Evolutionary conservation across 306 rosid genomes (phyloP).

Genomic region (Phaseolus lunatus): DNA sequence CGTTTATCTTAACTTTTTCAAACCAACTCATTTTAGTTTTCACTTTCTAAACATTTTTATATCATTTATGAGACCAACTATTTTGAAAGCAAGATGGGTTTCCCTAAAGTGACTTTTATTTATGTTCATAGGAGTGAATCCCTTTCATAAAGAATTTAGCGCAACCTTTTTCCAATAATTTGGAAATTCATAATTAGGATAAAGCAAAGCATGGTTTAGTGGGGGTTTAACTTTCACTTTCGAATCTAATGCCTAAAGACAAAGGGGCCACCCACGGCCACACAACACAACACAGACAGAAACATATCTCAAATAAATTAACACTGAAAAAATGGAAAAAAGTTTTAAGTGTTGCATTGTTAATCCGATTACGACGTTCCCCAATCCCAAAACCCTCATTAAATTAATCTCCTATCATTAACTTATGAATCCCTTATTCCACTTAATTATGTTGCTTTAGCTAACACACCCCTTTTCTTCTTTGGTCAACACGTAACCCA

Average conservation of each 20-base stretch:
- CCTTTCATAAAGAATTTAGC: constrained; percentile 20
- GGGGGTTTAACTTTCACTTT: constrained; percentile 69
- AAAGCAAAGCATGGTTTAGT: constrained; percentile 54
- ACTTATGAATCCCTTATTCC: neutral
- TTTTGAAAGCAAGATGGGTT: constrained; percentile 4
- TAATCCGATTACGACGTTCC: constrained; percentile 39
- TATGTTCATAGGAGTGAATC: constrained; percentile 3
- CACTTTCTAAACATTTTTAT: constrained; percentile 7
- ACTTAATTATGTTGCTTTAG: constrained; percentile 35
- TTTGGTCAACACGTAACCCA: constrained; percentile 28
- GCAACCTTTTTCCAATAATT: constrained; percentile 23
- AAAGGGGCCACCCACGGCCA: constrained; percentile 53
- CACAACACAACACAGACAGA: constrained; percentile 42
- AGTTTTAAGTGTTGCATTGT: constrained; percentile 33
- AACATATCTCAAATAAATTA: constrained; percentile 52
- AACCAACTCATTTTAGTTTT: constrained; percentile 1
- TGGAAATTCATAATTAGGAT: constrained; percentile 38
- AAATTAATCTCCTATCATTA: constrained; percentile 20
- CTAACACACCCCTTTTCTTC: constrained; percentile 16
- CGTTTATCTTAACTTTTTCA: neutral
- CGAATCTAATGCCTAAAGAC: constrained; percentile 62
- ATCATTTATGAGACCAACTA: neutral
- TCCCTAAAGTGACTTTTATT: constrained; percentile 35
- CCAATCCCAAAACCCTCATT: neutral
- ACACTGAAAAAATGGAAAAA: constrained; percentile 9